A percentile compares a stretch with the other conserved stretches of the same genome.
Conservation (phyloP, 176 grass and related monocot genomes). For the Olyra latifolia region DNA sequence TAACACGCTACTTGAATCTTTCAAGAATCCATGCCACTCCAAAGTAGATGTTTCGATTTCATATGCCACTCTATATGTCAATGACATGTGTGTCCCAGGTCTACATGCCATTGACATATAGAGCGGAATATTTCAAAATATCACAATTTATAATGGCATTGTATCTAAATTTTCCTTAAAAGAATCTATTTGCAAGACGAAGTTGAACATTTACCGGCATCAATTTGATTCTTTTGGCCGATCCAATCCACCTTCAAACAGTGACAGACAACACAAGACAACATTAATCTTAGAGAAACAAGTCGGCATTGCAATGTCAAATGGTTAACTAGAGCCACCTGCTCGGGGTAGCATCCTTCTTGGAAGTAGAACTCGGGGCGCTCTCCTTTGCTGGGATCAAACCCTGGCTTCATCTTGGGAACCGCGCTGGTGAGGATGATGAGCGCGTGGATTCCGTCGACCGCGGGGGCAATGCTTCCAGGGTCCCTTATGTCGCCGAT, state of each 20-base stretch:
- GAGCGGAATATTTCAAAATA: too few species aligned
- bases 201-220: conserved; percentile 54
- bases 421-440: conserved; percentile 88
- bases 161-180: too few species aligned
- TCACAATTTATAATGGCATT: too few species aligned
- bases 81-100: too few species aligned
- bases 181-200: background rate
- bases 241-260: conserved; percentile 86
- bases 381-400: conserved; percentile 77
- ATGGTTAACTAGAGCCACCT: conserved; percentile 33
- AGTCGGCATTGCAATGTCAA: too few species aligned
- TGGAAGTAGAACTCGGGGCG: conserved; percentile 92
- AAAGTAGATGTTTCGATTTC: too few species aligned
- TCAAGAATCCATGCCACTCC: too few species aligned
- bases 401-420: conserved; percentile 87
- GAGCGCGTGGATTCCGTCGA: conserved; percentile 77
- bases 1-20: background rate
- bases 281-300: background rate
- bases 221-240: conserved; percentile 96
- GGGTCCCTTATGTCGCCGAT: conserved; percentile 71
- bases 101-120: too few species aligned
- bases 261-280: background rate
- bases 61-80: too few species aligned
- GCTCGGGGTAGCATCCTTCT: conserved; percentile 71
- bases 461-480: conserved; percentile 52